These are phyloP conservation scores for Penicillium fimorum DNA, from an alignment of 495 filamentous ascomycete species.

Conservation along the genomic window DNA sequence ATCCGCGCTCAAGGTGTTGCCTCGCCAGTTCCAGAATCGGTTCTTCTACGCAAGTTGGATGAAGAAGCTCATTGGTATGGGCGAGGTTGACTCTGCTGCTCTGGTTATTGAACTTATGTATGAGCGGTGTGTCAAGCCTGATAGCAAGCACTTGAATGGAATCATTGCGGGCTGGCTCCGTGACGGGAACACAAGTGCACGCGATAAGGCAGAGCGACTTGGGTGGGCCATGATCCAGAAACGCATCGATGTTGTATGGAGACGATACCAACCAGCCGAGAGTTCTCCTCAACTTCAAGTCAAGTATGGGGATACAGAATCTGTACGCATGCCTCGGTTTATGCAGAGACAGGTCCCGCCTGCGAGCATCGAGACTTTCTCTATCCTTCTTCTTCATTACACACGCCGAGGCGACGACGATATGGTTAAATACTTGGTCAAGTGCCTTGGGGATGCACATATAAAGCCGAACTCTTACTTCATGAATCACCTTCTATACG, in stretches of 20 bases:
- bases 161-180: slow-evolving; percentile 73
- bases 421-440: slow-evolving; percentile 56
- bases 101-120: slow-evolving; percentile 68
- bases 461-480: slow-evolving; percentile 67
- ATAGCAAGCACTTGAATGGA: slow-evolving; percentile 71
- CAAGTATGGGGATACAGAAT: slow-evolving; percentile 14
- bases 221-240: slow-evolving; percentile 76
- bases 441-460: slow-evolving; percentile 55
- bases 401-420: slow-evolving; percentile 56
- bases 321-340: slow-evolving; percentile 33
- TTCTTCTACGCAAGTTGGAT: slow-evolving; percentile 82
- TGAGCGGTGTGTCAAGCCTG: slow-evolving; percentile 59
- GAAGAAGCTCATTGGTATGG: slow-evolving; percentile 73
- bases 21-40: slow-evolving; percentile 64
- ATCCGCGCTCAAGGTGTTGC: slow-evolving; percentile 52
- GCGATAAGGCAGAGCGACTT: slow-evolving; percentile 63
- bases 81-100: slow-evolving; percentile 65
- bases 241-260: slow-evolving; percentile 58
- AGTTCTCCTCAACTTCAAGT: slow-evolving; percentile 24
- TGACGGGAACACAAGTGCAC: slow-evolving; percentile 49
- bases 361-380: slow-evolving; percentile 77
- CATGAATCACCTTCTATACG: slow-evolving; percentile 71
- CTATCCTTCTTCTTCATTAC: slow-evolving; percentile 70
- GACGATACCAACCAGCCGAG: slow-evolving; percentile 31
- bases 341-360: slow-evolving; percentile 45